Evolutionary conservation across 2,329 filamentous ascomycete genomes (phyloP).

Genomic region (Thelonectria olida): DNA sequence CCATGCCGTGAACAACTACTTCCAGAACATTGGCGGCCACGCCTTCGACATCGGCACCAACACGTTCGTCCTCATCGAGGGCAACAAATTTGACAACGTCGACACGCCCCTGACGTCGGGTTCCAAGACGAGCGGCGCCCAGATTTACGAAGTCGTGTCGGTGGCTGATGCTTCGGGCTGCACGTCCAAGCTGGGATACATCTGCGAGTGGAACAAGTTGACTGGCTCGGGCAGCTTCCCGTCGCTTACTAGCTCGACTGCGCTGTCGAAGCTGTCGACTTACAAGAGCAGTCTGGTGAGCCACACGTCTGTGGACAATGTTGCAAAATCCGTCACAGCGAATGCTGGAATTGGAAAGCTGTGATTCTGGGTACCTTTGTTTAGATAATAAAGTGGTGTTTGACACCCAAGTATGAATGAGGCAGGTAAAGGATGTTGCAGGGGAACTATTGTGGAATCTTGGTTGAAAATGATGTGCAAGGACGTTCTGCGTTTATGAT

Average conservation of each 20-base stretch:
- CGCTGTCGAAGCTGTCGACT: conserved; percentile 12
- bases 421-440: background rate
- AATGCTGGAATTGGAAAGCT: conserved; percentile 22
- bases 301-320: conserved; percentile 20
- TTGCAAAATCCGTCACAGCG: conserved; percentile 13
- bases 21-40: conserved; percentile 58
- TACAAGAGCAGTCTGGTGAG: conserved; percentile 18
- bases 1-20: conserved; percentile 71
- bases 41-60: conserved; percentile 60
- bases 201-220: conserved; percentile 16
- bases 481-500: background rate
- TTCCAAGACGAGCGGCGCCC: conserved; percentile 25
- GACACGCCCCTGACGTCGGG: conserved; percentile 40
- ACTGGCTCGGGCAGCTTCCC: conserved; percentile 17
- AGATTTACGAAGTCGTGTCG: conserved; percentile 38
- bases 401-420: too few species aligned
- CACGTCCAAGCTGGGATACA: background rate
- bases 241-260: conserved; percentile 12
- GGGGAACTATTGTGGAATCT: background rate
- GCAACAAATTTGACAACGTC: conserved; percentile 66
- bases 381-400: too few species aligned
- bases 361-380: conserved; percentile 9
- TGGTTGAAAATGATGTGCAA: background rate
- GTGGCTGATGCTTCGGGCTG: conserved; percentile 30
- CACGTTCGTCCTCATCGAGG: conserved; percentile 60